Conservation (phyloP, 176 grass and related monocot genomes). For the Avena atlantica region DNA sequence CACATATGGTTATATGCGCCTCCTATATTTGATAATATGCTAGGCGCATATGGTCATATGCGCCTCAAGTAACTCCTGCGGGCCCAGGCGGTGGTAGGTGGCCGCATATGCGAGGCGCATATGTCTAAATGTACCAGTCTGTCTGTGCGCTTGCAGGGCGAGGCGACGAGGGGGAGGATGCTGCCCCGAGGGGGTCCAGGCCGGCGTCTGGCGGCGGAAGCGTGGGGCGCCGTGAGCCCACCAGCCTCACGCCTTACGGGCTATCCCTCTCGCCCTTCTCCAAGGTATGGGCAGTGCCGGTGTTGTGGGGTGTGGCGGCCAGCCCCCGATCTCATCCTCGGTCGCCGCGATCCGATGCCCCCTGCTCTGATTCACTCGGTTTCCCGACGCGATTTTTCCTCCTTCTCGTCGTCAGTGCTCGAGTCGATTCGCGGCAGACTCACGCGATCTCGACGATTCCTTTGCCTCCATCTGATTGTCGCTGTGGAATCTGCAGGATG, state of each 20-base stretch:
- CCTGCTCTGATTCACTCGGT: background rate
- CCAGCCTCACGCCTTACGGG: slow-evolving; percentile 52
- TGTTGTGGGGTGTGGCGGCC: too few relatives aligned
- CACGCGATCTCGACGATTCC: background rate
- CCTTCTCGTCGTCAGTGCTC: background rate
- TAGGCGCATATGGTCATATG: too few relatives aligned
- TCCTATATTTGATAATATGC: too few relatives aligned
- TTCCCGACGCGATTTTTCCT: background rate
- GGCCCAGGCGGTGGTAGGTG: too few relatives aligned
- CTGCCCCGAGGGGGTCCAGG: background rate
- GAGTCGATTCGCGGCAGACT: background rate
- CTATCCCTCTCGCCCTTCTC: slow-evolving; percentile 72
- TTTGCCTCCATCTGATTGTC: background rate
- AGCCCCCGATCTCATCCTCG: background rate
- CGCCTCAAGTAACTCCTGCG: too few relatives aligned
- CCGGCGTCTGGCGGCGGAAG: background rate
- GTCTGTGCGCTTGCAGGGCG: slow-evolving; percentile 37
- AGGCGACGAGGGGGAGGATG: slow-evolving; percentile 42
- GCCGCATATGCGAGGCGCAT: too few relatives aligned
- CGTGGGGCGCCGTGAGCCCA: slow-evolving; percentile 43
- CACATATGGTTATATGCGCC: too few relatives aligned
- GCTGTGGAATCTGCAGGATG: slow-evolving; percentile 55
- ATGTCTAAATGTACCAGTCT: background rate
- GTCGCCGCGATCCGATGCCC: background rate
- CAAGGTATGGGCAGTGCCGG: slow-evolving; percentile 49